Percentiles rank a stretch among this genome's conserved stretches.
Conservation (phyloP, 2,329 filamentous ascomycete genomes). For the Phaeosphaeriaceae sp. region DNA sequence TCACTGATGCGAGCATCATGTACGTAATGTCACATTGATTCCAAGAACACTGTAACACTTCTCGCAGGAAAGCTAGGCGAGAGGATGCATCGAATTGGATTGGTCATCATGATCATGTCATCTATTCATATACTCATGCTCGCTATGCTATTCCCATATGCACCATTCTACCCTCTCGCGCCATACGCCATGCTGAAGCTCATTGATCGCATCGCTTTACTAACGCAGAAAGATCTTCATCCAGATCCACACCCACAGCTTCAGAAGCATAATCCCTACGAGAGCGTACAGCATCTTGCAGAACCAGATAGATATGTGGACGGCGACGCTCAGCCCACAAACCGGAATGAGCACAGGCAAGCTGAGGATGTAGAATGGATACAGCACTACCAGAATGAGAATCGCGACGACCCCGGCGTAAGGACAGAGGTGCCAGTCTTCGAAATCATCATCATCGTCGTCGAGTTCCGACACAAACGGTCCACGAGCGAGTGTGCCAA, state of each 20-base stretch:
- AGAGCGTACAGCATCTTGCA: neutral
- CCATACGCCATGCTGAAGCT: neutral
- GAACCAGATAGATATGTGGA: neutral
- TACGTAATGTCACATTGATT: too few species aligned
- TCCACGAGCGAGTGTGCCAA: neutral
- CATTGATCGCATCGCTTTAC: neutral
- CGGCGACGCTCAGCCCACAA: neutral
- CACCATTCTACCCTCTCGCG: neutral
- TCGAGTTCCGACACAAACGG: neutral
- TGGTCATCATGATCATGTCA: too few species aligned
- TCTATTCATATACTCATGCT: constrained; percentile 14
- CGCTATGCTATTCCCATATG: constrained; percentile 3
- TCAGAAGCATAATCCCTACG: neutral
- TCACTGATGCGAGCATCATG: too few species aligned
- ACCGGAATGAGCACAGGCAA: neutral
- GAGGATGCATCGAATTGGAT: too few species aligned
- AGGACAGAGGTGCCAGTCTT: neutral
- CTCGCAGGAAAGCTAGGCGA: too few species aligned
- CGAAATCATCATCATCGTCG: neutral
- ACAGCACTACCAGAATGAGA: neutral
- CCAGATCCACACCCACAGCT: neutral
- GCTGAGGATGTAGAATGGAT: neutral
- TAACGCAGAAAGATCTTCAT: neutral
- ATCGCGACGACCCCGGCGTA: neutral
- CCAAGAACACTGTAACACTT: too few species aligned